phyloP scores from a whole-genome alignment of 805 yeast genomes.

The Metschnikowia picachoensis region DNA sequence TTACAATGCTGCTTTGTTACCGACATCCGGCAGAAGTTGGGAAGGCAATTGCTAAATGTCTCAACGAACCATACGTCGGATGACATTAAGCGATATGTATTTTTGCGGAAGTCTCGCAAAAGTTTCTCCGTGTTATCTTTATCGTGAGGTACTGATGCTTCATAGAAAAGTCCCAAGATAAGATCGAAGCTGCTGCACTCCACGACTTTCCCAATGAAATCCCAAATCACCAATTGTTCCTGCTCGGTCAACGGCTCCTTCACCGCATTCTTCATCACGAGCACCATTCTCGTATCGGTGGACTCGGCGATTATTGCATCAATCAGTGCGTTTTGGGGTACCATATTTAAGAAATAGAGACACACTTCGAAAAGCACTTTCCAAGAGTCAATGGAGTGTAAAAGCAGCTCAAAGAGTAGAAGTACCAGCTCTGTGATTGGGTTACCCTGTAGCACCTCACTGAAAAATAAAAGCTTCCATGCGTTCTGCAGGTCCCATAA shows the following conservation, averaged over 20 bases:
- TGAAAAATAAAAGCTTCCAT: constrained; percentile 12
- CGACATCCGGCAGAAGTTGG: constrained; percentile 2
- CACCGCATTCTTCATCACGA: constrained; percentile 6
- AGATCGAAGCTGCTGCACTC: constrained; percentile 8
- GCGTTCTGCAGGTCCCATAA: constrained; percentile 6
- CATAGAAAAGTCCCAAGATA: constrained; percentile 12
- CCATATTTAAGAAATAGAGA: constrained; percentile 9
- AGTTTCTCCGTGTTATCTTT: not conserved
- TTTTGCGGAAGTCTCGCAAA: constrained; percentile 2
- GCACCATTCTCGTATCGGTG: constrained; percentile 8
- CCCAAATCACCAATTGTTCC: constrained; percentile 10
- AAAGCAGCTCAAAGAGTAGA: constrained; percentile 8
- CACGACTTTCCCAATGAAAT: constrained; percentile 9
- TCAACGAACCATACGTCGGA: constrained; percentile 5
- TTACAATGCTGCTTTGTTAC: constrained; percentile 2
- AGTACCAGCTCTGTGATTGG: constrained; percentile 8
- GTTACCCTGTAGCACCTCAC: constrained; percentile 6
- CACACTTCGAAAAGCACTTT: constrained; percentile 8
- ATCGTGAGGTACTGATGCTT: not conserved
- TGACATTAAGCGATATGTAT: constrained; percentile 5
- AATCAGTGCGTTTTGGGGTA: constrained; percentile 9
- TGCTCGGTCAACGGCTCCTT: constrained; percentile 6
- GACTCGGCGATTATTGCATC: constrained; percentile 9
- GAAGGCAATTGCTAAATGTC: constrained; percentile 10
- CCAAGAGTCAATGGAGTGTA: constrained; percentile 13